A percentile compares a stretch with the other conserved stretches of the same genome.
Conservation (phyloP, 1,139 yeast genomes). For the Kurtzmaniella quercitrusa region DNA sequence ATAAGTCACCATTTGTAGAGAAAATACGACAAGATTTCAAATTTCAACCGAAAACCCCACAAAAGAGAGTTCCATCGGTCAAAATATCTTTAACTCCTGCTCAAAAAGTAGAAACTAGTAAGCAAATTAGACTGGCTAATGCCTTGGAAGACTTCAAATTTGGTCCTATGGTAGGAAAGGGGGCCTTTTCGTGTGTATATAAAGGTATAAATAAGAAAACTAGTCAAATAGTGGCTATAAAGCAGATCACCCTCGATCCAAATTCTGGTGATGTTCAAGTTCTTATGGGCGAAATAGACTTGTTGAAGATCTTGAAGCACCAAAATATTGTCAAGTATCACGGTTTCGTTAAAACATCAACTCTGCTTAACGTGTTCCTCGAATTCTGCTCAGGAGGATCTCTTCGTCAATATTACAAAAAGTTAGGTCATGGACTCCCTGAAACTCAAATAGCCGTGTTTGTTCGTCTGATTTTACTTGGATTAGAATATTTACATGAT, state of each 20-base stretch:
- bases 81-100: slow-evolving; percentile 53
- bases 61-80: slow-evolving; percentile 29
- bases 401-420: slow-evolving; percentile 60
- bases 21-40: slow-evolving; percentile 4
- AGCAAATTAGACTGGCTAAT: slow-evolving; percentile 34
- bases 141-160: slow-evolving; percentile 54
- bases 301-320: slow-evolving; percentile 77
- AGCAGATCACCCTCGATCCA: slow-evolving; percentile 62
- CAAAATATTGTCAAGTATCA: slow-evolving; percentile 85
- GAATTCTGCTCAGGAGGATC: slow-evolving; percentile 85
- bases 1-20: background rate
- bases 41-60: slow-evolving; percentile 15
- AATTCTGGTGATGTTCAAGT: slow-evolving; percentile 39
- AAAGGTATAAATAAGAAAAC: slow-evolving; percentile 67
- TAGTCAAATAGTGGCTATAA: slow-evolving; percentile 75
- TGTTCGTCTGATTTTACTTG: slow-evolving; percentile 68
- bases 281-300: slow-evolving; percentile 79
- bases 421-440: slow-evolving; percentile 48
- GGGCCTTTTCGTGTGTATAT: slow-evolving; percentile 93
- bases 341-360: slow-evolving; percentile 73
- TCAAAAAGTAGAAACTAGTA: slow-evolving; percentile 42
- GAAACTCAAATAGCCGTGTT: slow-evolving; percentile 60
- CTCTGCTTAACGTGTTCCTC: slow-evolving; percentile 66
- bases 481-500: slow-evolving; percentile 62
- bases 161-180: slow-evolving; percentile 81